Evolutionary conservation across 805 yeast species (phyloP), one percentile per base, ranked within the genome.

Genomic region (Candida saitoana): DNA sequence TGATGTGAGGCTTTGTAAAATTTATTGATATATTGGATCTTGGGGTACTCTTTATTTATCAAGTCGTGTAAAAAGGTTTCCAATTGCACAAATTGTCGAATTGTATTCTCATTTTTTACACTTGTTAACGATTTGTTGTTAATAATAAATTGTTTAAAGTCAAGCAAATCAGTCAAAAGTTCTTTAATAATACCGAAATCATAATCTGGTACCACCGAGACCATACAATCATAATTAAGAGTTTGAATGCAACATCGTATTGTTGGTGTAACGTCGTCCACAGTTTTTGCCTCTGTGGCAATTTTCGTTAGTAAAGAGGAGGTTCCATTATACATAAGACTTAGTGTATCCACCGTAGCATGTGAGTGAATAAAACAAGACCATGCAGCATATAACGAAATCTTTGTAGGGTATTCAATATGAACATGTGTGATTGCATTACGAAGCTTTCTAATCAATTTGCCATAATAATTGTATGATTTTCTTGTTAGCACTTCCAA

Each of bases 301-400:
- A 54, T 50, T 35, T 59, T 66, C 33, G 44, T 40, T 24, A 62
- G 41, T 11, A 69, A 50, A 3, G 63, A 51, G 2, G 67, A 56
- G 1, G 72, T 59, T 5, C 74, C 74, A 16, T 51, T 49, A 32
- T 56, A 54, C 56, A 68, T 56, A 18, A 66, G 49, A 20, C 59
- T 46, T n/a, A 60, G 50, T 0, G 73, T 65, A 11, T 59, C 57
- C 17, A 62, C 51, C 17, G 62, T 56, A 0, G 69, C 54, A 44
- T 60, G 59, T 16, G 59, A 49, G 39, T 67, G 62, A 33, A 67
- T 50, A 41, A 57, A 65, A 17, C 60, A 57, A 0, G 67, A 54
- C 60, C 69, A 65, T 3, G 69, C 59, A 4, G 68, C 56, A 39
- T 62, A 59, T 18, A 68, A 52, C 2, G 69, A 64, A 34, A 69